Base-by-base conservation (phyloP, 2,329 filamentous ascomycete species). In the Mariannaea sp. region DNA sequence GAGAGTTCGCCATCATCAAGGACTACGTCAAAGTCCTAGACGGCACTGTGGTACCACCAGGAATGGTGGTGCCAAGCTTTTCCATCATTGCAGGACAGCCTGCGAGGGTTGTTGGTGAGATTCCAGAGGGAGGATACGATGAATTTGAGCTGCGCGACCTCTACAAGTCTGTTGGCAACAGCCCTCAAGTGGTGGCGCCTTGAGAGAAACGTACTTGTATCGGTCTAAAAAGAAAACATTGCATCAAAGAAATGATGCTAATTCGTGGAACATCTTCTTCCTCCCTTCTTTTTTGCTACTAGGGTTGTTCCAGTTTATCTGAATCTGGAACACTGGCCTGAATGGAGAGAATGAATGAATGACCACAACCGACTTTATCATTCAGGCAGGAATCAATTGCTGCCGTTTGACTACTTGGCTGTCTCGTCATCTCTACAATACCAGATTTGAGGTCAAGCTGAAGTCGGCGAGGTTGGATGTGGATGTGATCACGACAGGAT, bases 11-110 rank as follows among this genome's bases (percentile, higher is more conserved):
- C 43, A 93, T 97, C 56, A 84, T 97, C 68, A 97, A 96, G 72
- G 94, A 97, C 71, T 95, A 91, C 68, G 91, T 95, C 41, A 88
- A 88, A 70, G 85, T 99, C 33, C 75, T 97, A 61, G 91, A 96
- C 55, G 88, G 88, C 24, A 85, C 90, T 0, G 87, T 97, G 4
- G 83, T 99, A 5, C 89, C 94, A 2, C 80, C 88, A 0, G 88
- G 91, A 56, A 96, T 95, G 86, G 90, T 97, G 19, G 88, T 97
- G 49, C 92, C 93, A 1, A 92, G 91, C 68, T 96, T 94, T 70
- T 92, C 87, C 49, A 84, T 97, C 49, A 92, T 99, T n/a, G 93
- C 87, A 0, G 92, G 92, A 0, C 79, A 83, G 67, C 92, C 92
- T 1, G 92, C 87, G 0, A 79, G 88, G 50, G 87, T 96, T 41